Base-by-base conservation (phyloP, 2,329 filamentous ascomycete genomes). In the Trichoderma simmonsii region DNA sequence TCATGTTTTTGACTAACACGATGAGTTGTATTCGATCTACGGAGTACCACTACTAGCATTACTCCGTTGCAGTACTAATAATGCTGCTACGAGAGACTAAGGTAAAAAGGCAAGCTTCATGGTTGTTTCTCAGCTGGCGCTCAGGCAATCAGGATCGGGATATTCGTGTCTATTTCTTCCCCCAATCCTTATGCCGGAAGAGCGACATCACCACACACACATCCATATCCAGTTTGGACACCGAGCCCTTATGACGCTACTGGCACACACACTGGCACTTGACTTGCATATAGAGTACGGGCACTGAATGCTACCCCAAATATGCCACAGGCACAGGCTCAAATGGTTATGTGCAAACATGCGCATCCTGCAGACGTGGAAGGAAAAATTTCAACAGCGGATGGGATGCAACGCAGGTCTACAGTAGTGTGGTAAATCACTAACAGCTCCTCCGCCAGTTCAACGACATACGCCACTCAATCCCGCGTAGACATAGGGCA, bases 201-300 rank as follows among this genome's bases (percentile, higher is more conserved):
- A 32, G 28, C 39, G 48, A 24, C 26, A 64, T 48, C 26, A 32
- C 18, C 39, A 51, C 51, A 34, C 32, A 57, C 26, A 32, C 26
- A 5, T 24, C 51, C 64, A 43, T 9, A 59, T 30, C 64, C 36
- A 54, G 56, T 70, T 54, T 61, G 57, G 67, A 70, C 54, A 70
- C 67, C 67, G 67, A 70, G 56, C 48, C 36, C 26, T 34, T 24
- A 69, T 69, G 66, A 68, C 65, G 65, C 65, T 39, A 60, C 64
- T 32, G 48, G 63, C 48, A 51, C 39, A 30, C 62, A 65, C 62
- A 65, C 39, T 43, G 12, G 26, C 51, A 54, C 34, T 21, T 14
- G 24, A 61, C 66, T 28, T 48, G 36, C 66, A 69, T 39, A 60
- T 32, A 32, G 39, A 43, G 39, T 21, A 60, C 57, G 39, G 32